These are phyloP conservation scores for Sugiyamaella grinbergsii DNA, from an alignment of 1,139 yeast genomes.

Conservation along the genomic window DNA sequence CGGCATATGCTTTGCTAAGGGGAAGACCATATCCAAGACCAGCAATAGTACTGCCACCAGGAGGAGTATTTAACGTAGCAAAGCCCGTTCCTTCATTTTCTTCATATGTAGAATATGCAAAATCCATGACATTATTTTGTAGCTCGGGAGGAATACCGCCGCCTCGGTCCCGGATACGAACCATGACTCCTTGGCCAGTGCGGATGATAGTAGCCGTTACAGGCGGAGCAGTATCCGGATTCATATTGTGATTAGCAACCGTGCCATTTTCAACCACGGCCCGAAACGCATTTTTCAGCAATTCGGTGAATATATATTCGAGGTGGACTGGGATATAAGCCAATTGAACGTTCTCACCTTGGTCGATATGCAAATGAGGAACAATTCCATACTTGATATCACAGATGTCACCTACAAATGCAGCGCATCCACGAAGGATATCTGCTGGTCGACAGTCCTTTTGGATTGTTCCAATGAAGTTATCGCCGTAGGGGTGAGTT, in stretches of 20 bases:
- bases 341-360: constrained; percentile 52
- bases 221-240: constrained; percentile 48
- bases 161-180: constrained; percentile 82
- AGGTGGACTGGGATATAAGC: constrained; percentile 87
- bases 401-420: constrained; percentile 79
- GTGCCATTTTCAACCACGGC: constrained; percentile 74
- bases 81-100: constrained; percentile 55
- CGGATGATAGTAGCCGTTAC: constrained; percentile 68
- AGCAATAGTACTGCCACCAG: constrained; percentile 79
- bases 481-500: constrained; percentile 49
- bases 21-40: constrained; percentile 98
- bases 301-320: constrained; percentile 82
- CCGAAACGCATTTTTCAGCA: constrained; percentile 82
- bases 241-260: constrained; percentile 2
- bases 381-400: constrained; percentile 77
- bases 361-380: constrained; percentile 61
- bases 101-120: constrained; percentile 79
- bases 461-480: constrained; percentile 71
- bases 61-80: constrained; percentile 61
- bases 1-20: constrained; percentile 70
- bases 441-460: constrained; percentile 63
- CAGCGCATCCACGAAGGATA: constrained; percentile 62
- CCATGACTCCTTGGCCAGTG: constrained; percentile 47
- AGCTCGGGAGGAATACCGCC: constrained; percentile 78
- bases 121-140: constrained; percentile 72